phyloP scores from a whole-genome alignment of 352 stramenopile genomes.

The Phytophthora foliorum region DNA sequence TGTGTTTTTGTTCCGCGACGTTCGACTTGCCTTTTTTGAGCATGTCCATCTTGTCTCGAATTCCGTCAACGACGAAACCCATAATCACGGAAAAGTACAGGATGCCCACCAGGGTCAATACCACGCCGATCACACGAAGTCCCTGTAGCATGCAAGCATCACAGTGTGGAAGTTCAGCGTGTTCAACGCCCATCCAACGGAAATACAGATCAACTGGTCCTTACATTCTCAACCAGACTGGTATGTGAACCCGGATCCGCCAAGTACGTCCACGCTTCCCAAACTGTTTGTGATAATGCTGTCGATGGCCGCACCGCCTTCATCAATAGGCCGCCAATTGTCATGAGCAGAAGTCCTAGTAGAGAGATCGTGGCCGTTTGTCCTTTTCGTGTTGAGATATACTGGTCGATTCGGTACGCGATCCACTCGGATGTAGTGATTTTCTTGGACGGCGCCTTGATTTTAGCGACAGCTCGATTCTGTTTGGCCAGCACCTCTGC shows the following conservation, averaged over 20 bases:
- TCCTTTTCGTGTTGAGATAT: constrained; percentile 69
- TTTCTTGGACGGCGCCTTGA: constrained; percentile 36
- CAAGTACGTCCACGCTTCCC: constrained; percentile 75
- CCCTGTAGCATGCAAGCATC: constrained; percentile 33
- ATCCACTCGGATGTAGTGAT: constrained; percentile 52
- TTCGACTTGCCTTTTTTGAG: constrained; percentile 90
- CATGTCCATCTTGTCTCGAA: constrained; percentile 89
- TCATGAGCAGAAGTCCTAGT: constrained; percentile 56
- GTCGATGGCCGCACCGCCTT: constrained; percentile 40
- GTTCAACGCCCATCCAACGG: neutral
- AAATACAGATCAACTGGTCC: neutral
- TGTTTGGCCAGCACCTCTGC: constrained; percentile 39
- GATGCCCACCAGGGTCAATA: constrained; percentile 75
- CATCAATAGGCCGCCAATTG: constrained; percentile 51
- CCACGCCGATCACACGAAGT: constrained; percentile 61
- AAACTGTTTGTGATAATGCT: constrained; percentile 58
- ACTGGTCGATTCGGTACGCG: constrained; percentile 67
- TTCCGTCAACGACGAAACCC: constrained; percentile 90
- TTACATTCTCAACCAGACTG: constrained; percentile 40
- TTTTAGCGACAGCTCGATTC: constrained; percentile 31
- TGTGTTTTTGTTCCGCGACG: constrained; percentile 85
- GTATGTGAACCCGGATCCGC: constrained; percentile 64
- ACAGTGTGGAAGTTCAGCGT: neutral
- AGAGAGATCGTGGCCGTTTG: constrained; percentile 60
- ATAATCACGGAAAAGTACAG: constrained; percentile 93